A percentile compares a stretch with the other conserved stretches of the same genome.
phyloP scores from a whole-genome alignment of 2,329 filamentous ascomycete genomes.

The Rutstroemia sp. region DNA sequence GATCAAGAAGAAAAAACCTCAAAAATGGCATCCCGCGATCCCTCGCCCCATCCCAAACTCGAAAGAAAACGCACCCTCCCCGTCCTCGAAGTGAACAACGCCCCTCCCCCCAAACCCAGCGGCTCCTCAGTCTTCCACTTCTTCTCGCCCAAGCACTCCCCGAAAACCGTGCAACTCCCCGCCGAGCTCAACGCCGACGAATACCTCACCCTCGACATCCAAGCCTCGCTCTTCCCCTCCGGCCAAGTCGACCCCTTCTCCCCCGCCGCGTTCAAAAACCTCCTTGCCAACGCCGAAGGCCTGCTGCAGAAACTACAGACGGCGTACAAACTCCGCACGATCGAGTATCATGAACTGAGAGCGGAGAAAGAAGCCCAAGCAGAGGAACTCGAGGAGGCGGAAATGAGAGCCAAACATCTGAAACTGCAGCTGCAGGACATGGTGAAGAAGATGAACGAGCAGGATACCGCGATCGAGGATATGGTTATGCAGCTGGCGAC shows the following conservation, averaged over 20 bases:
- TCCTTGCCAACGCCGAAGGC: constrained; percentile 50
- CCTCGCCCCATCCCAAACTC: constrained; percentile 17
- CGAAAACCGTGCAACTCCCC: constrained; percentile 20
- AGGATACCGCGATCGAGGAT: constrained; percentile 43
- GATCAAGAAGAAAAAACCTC: constrained; percentile 8
- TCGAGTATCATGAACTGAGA: constrained; percentile 42
- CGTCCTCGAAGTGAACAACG: constrained; percentile 7
- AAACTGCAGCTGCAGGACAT: constrained; percentile 55
- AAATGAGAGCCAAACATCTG: constrained; percentile 45
- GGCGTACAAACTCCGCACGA: constrained; percentile 48
- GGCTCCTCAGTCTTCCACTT: constrained; percentile 19
- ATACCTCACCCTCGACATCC: constrained; percentile 48
- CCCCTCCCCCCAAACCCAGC: constrained; percentile 10
- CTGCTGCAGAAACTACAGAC: constrained; percentile 49
- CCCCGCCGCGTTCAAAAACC: constrained; percentile 52
- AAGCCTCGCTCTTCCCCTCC: constrained; percentile 45
- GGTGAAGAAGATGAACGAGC: constrained; percentile 44
- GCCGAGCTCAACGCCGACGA: constrained; percentile 38
- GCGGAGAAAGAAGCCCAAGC: constrained; percentile 45
- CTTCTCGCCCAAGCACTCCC: constrained; percentile 24
- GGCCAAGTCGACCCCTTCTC: constrained; percentile 46
- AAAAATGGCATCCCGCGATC: constrained; percentile 9
- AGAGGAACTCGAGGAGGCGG: constrained; percentile 50
- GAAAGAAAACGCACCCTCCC: constrained; percentile 18
- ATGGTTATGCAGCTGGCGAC: constrained; percentile 44